Conservation (phyloP, 305 asterid species). For the Solanum hybrid region DNA sequence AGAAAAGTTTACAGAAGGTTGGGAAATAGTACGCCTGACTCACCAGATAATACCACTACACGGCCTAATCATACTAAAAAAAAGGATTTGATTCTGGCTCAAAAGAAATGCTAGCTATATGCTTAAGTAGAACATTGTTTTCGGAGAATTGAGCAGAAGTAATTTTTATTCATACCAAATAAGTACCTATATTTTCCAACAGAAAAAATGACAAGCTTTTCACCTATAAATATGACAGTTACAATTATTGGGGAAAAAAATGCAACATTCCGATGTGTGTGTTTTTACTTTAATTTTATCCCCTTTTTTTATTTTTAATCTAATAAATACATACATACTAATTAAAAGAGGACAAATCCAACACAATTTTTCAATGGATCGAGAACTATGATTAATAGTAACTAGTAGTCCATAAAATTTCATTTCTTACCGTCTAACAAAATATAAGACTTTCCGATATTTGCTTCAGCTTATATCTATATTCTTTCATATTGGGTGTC, state of each 20-base stretch:
- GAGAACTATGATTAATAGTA: not conserved
- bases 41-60: not conserved
- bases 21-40: not conserved
- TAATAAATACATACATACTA: not conserved
- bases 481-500: not conserved
- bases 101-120: too few relatives aligned
- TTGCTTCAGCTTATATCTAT: not conserved
- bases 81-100: not conserved
- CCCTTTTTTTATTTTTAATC: not conserved
- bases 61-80: not conserved
- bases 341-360: not conserved
- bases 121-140: too few relatives aligned
- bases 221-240: not conserved
- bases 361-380: not conserved
- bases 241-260: too few relatives aligned
- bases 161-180: too few relatives aligned
- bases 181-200: not conserved
- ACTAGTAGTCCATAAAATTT: not conserved
- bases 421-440: not conserved
- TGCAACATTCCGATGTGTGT: not conserved
- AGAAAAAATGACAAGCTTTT: too few relatives aligned
- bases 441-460: not conserved
- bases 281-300: not conserved
- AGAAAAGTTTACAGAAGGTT: too few relatives aligned
- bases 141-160: not conserved